phyloP scores from a whole-genome alignment of 257 asterid genomes.

The Ehretia macrophylla region DNA sequence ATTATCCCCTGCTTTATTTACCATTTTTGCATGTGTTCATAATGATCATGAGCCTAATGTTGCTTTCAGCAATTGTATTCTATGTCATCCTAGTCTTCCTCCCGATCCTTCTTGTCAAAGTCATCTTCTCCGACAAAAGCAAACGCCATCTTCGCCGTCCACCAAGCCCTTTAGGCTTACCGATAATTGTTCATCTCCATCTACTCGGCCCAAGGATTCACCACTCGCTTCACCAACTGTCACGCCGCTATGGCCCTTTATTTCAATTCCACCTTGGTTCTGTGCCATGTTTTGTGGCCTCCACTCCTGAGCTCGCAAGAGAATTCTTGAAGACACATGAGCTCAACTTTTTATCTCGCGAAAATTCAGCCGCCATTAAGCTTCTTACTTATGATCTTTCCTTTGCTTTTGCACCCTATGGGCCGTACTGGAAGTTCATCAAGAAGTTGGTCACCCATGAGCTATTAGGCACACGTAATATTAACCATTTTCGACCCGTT shows the following conservation, averaged over 20 bases:
- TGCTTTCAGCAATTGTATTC: no score
- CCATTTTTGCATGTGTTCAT: no score
- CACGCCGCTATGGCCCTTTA: slow-evolving; percentile 47
- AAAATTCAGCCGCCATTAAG: slow-evolving; percentile 40
- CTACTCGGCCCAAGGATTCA: slow-evolving; percentile 65
- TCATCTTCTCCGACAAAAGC: slow-evolving; percentile 8
- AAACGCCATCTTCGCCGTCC: no score
- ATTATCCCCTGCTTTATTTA: no score
- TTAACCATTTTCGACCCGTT: slow-evolving; percentile 8
- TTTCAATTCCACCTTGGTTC: slow-evolving; percentile 52
- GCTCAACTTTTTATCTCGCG: slow-evolving; percentile 39
- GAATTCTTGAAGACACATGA: slow-evolving; percentile 55
- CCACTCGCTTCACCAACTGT: slow-evolving; percentile 52
- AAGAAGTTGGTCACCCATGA: slow-evolving; percentile 66
- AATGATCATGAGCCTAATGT: no score
- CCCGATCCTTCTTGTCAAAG: neutral
- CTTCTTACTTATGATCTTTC: slow-evolving; percentile 58
- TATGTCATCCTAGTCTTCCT: no score
- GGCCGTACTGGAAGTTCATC: slow-evolving; percentile 68
- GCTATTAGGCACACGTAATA: slow-evolving; percentile 39
- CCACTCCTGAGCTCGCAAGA: slow-evolving; percentile 51
- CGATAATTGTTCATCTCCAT: slow-evolving; percentile 67
- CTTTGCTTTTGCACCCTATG: slow-evolving; percentile 64
- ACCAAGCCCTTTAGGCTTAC: slow-evolving; percentile 54
- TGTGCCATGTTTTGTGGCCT: slow-evolving; percentile 49